These are phyloP conservation scores for Aspergillus quadrilineatus DNA, from an alignment of 2,329 filamentous ascomycete species.

Conservation along the genomic window DNA sequence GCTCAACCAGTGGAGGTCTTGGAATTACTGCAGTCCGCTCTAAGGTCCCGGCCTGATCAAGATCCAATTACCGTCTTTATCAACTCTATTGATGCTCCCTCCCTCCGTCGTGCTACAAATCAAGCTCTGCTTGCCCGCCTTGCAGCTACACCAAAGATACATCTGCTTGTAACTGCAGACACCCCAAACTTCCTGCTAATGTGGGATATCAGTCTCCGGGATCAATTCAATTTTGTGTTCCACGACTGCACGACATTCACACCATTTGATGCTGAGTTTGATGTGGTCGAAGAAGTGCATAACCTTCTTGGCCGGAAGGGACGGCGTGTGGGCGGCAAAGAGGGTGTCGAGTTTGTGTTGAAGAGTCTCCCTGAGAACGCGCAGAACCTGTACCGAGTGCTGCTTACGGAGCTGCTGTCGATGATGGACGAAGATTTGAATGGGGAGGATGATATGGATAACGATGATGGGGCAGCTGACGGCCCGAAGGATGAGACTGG, in stretches of 20 bases:
- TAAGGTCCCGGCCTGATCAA: constrained; percentile 50
- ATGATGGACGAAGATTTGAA: constrained; percentile 56
- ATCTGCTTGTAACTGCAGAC: constrained; percentile 77
- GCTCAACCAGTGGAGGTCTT: constrained; percentile 69
- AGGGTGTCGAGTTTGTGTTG: constrained; percentile 88
- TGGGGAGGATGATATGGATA: constrained; percentile 52
- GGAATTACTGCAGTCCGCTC: constrained; percentile 61
- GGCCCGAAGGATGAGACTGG: constrained; percentile 51
- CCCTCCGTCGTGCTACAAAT: constrained; percentile 67
- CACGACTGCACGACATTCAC: constrained; percentile 93
- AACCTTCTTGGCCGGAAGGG: constrained; percentile 79
- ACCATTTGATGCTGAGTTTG: constrained; percentile 70
- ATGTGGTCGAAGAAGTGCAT: constrained; percentile 87
- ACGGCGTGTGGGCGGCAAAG: constrained; percentile 77
- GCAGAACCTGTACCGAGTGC: constrained; percentile 76
- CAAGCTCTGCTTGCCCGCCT: constrained; percentile 76
- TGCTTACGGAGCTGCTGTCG: constrained; percentile 80
- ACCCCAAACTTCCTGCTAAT: constrained; percentile 83
- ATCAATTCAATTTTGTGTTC: constrained; percentile 81
- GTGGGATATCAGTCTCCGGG: constrained; percentile 84
- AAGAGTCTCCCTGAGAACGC: constrained; percentile 91
- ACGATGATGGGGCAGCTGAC: constrained; percentile 31
- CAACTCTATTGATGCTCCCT: constrained; percentile 80
- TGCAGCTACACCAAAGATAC: constrained; percentile 69
- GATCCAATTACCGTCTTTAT: constrained; percentile 66